Percentiles rank a stretch among this genome's conserved stretches.
Conservation (phyloP, 805 yeast species). For the Nakazawaea peltata region DNA sequence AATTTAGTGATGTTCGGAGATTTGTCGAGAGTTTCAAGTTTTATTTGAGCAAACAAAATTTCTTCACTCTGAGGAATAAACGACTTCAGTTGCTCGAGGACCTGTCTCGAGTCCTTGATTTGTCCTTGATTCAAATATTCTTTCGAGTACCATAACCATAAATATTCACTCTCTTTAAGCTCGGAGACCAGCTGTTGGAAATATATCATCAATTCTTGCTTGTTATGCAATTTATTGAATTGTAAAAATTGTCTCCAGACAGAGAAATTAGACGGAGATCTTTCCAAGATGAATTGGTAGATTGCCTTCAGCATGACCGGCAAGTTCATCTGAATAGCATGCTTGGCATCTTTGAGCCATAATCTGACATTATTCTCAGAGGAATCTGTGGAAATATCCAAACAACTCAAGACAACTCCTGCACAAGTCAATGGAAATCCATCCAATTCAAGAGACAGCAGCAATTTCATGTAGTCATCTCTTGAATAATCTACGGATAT, state of each 20-base stretch:
- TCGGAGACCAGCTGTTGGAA: conserved; percentile 46
- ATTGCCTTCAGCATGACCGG: conserved; percentile 37
- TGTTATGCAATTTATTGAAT: conserved; percentile 24
- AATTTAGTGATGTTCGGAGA: conserved; percentile 27
- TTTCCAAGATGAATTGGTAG: conserved; percentile 35
- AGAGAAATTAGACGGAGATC: conserved; percentile 35
- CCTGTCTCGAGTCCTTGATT: conserved; percentile 39
- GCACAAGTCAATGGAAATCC: conserved; percentile 38
- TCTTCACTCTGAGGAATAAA: conserved; percentile 38
- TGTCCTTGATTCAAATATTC: conserved; percentile 51
- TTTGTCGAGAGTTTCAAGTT: conserved; percentile 43
- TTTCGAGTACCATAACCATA: conserved; percentile 66
- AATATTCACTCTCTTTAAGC: conserved; percentile 40
- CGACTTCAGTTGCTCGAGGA: conserved; percentile 41
- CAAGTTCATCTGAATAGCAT: conserved; percentile 16
- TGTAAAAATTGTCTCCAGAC: conserved; percentile 42
- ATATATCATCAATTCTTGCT: conserved; percentile 27
- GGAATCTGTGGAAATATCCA: conserved; percentile 23
- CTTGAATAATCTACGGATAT: conserved; percentile 20
- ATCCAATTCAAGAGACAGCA: conserved; percentile 43
- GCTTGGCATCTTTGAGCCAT: conserved; percentile 30
- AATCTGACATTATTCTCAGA: conserved; percentile 16
- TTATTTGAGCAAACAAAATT: conserved; percentile 67
- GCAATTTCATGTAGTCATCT: conserved; percentile 48
- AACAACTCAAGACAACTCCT: conserved; percentile 39